Evolutionary conservation across 176 grass and related monocot genomes (phyloP), one percentile per base, ranked within the genome.

Genomic region (Secale cereale): DNA sequence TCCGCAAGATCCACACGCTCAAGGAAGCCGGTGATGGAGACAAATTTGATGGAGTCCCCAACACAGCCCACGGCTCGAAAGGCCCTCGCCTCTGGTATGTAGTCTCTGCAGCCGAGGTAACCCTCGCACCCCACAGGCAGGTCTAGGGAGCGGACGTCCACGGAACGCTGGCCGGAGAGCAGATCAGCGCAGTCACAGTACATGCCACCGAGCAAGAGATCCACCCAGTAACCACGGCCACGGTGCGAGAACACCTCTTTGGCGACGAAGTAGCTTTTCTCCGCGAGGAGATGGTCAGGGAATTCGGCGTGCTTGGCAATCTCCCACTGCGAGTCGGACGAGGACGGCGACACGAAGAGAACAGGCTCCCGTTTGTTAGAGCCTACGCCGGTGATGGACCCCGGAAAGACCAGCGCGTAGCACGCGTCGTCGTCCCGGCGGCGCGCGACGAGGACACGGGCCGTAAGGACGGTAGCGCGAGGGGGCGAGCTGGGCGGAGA

Each of bases 121-220:
- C 36, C 8, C 36, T 37, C 36, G 36, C 36, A 37, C 7, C 36
- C 36, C 6, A 37, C 36, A 1, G 33, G 67, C 19, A 70, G 67
- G 19, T n/a, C 20, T 1, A 70, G 1, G 20, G 4, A 39, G 20
- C 19, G 0, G 20, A 70, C 1, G 33, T 39, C 33, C 67, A 70
- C 19, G 19, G 2, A 5, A n/a, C 4, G 2, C 5, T 11, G 17
- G 1, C 23, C 9, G 2, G 67, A 70, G 67, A 70, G 32, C 3
- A 39, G 2, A 1, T 36, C 33, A 33, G 9, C 0, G 67, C 67
- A 70, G 1, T 70, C 33, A 10, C 67, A 39, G 67, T 70, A 23
- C 20, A 68, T 20, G 65, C 65, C 65, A 35, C 65, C 65, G 30
- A 68, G n/a, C n/a, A n/a, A n/a, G n/a, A n/a, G n/a, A n/a, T n/a